phyloP scores from a whole-genome alignment of 768 basidiomycete genomes.

The Boletus patriciae region DNA sequence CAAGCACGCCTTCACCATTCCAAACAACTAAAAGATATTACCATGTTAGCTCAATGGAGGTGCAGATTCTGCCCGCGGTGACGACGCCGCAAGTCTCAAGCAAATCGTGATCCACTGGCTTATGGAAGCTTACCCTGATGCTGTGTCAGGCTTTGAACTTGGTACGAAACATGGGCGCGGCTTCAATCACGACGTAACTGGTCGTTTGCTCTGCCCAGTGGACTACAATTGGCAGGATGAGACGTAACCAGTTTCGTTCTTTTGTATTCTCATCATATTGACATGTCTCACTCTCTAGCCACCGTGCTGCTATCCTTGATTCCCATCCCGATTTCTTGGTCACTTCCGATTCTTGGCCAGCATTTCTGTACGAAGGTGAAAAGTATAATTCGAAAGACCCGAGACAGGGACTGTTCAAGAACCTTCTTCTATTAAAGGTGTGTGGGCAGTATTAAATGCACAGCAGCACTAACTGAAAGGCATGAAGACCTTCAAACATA shows the following conservation, averaged over 20 bases:
- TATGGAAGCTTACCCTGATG: neutral
- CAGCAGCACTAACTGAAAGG: neutral
- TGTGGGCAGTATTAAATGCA: too few relatives aligned
- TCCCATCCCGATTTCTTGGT: neutral
- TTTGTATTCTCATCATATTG: too few relatives aligned
- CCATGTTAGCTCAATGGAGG: neutral
- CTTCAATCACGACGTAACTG: slow-evolving; percentile 8
- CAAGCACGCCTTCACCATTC: neutral
- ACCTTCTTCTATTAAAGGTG: neutral
- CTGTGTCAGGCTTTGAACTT: neutral
- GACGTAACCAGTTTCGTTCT: too few relatives aligned
- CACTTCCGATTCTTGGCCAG: neutral
- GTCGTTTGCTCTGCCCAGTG: slow-evolving; percentile 4
- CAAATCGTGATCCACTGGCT: neutral
- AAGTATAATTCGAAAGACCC: neutral
- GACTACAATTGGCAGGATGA: slow-evolving; percentile 5
- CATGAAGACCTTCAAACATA: neutral
- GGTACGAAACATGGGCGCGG: neutral
- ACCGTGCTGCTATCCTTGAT: neutral
- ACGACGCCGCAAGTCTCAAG: slow-evolving; percentile 8
- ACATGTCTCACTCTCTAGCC: neutral
- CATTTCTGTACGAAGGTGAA: neutral
- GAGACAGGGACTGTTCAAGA: neutral
- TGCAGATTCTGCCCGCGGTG: slow-evolving; percentile 9
- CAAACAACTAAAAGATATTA: neutral